Evolutionary conservation across 2,329 filamentous ascomycete species (phyloP), one percentile per base, ranked within the genome.

Genomic region (Trichothecium roseum): DNA sequence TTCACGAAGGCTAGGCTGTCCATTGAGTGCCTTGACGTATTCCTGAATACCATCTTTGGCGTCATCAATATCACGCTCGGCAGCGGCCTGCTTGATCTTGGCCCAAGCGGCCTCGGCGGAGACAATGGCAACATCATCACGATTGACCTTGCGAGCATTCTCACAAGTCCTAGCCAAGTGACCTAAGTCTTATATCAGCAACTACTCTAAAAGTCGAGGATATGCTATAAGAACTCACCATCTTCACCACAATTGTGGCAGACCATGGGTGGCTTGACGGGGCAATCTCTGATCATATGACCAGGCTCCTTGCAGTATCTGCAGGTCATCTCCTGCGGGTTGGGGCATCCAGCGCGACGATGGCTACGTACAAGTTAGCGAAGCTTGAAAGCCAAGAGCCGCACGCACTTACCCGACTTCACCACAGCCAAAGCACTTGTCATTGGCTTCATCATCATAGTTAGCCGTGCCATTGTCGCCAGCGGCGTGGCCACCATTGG

Each of bases 201-300:
- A 20, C 16, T 34, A 26, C 15, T 9, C 10, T 14, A 10, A 15
- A 8, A 15, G 8, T n/a, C 13, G n/a, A 34, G 18, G 5, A 18
- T 10, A 9, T 15, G 15, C 17, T 7, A 16, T n/a, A 8, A 17
- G 13, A 9, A 17, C 18, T 30, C 50, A 75, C 78, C 77, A 47
- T 74, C 68, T 43, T 75, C 55, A 20, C 68, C 60, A 48, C 81
- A 84, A 48, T 80, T 78, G 34, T 64, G 64, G 56, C 79, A 84
- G 8, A 65, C 41, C 46, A 59, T 56, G 2, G 76, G 62, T 6
- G 68, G 66, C 42, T 72, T 72, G 2, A 68, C 56, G 2, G 79
- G 78, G 43, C 82, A 87, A 35, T 81, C 75, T 15, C 69, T 66
- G 35, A 69, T 60, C 46, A 73, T 57, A 45, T 75, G 72, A 5